Evolutionary conservation across 1,139 yeast genomes (phyloP).

Genomic region (Blastobotrys aristatus): DNA sequence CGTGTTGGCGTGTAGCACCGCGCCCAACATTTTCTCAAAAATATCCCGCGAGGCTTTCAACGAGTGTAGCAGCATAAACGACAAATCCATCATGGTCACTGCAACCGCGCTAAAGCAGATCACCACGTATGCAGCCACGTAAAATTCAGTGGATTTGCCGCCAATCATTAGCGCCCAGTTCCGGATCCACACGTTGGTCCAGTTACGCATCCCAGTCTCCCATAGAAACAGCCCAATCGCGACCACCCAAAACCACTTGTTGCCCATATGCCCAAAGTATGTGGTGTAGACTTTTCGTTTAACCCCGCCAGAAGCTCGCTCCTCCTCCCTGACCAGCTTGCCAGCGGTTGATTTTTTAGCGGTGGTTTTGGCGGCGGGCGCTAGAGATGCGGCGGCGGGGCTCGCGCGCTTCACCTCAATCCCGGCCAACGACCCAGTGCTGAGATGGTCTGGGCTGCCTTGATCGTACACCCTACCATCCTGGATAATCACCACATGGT

Average conservation of each 20-base stretch:
- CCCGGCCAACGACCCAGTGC: slow-evolving; percentile 52
- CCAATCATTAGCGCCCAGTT: slow-evolving; percentile 57
- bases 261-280: slow-evolving; percentile 44
- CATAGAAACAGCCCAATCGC: slow-evolving; percentile 65
- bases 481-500: slow-evolving; percentile 69
- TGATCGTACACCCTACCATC: slow-evolving; percentile 75
- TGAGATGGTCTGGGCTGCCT: slow-evolving; percentile 59
- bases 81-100: background rate
- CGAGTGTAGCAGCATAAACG: background rate
- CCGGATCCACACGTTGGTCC: slow-evolving; percentile 66
- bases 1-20: slow-evolving; percentile 64
- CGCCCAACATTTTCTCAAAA: slow-evolving; percentile 58
- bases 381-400: slow-evolving; percentile 93
- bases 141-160: slow-evolving; percentile 47
- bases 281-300: slow-evolving; percentile 60
- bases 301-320: slow-evolving; percentile 80
- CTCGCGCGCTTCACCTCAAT: slow-evolving; percentile 79
- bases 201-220: slow-evolving; percentile 49
- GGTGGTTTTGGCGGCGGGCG: slow-evolving; percentile 83
- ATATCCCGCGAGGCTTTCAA: slow-evolving; percentile 72
- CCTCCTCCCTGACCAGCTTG: slow-evolving; percentile 45
- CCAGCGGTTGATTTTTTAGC: background rate
- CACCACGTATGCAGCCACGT: slow-evolving; percentile 55
- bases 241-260: slow-evolving; percentile 41
- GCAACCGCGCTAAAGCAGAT: slow-evolving; percentile 57